These are phyloP conservation scores for Calonectria pseudoturangicola DNA, from an alignment of 2,329 filamentous ascomycete species.

Conservation along the genomic window DNA sequence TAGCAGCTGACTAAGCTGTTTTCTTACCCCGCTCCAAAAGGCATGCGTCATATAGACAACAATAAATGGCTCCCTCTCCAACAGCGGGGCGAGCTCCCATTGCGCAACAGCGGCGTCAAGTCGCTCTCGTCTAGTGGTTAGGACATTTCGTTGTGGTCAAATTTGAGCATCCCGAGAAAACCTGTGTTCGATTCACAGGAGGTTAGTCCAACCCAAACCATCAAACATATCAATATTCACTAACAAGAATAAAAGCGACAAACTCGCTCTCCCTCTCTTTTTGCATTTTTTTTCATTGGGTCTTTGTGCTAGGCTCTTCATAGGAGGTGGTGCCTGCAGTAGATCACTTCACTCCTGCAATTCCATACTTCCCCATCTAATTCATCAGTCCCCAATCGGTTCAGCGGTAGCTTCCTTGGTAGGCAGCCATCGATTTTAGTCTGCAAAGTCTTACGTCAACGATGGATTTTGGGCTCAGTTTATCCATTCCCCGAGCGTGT, in stretches of 20 bases:
- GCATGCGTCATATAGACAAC: neutral
- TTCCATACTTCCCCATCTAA: too few species aligned
- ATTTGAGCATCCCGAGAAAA: conserved; percentile 36
- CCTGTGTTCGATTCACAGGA: conserved; percentile 39
- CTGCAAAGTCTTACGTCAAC: too few species aligned
- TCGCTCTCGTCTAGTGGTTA: conserved; percentile 39
- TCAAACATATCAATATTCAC: neutral
- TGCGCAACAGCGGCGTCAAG: neutral
- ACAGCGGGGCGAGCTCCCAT: neutral
- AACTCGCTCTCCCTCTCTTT: conserved; percentile 17
- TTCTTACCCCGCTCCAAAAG: too few species aligned
- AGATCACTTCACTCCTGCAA: too few species aligned
- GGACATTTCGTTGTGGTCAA: conserved; percentile 40
- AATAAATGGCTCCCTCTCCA: conserved; percentile 22
- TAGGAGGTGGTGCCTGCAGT: too few species aligned
- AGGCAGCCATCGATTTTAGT: too few species aligned
- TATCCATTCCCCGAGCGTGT: too few species aligned
- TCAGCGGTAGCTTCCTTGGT: too few species aligned
- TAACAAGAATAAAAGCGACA: neutral
- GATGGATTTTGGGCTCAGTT: too few species aligned
- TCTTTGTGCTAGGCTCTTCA: too few species aligned
- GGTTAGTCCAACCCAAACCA: neutral
- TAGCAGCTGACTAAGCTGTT: too few species aligned
- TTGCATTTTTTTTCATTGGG: conserved; percentile 10
- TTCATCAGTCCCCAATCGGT: too few species aligned